Percentiles rank a stretch among this genome's conserved stretches.
Evolutionary conservation across 192 early-diverging fungal species (phyloP).

Genomic region (Gamsiella multidivaricata): DNA sequence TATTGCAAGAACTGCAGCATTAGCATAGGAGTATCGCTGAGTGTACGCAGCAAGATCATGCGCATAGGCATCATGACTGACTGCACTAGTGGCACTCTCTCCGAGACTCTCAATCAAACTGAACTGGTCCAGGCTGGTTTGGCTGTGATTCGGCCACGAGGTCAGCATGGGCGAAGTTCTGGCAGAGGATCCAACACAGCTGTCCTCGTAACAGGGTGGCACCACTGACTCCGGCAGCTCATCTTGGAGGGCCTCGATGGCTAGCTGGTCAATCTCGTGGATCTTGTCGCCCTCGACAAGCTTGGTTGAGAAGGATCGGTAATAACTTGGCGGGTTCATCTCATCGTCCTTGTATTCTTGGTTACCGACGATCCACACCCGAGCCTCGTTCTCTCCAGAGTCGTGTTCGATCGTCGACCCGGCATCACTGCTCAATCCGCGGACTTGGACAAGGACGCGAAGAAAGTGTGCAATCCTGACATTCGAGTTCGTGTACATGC

Average conservation of each 20-base stretch:
- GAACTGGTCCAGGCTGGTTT: conserved; percentile 10
- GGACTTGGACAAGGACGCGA: conserved; percentile 17
- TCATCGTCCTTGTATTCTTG: conserved; percentile 49
- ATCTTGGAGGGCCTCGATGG: conserved; percentile 32
- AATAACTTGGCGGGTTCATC: conserved; percentile 32
- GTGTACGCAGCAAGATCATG: conserved; percentile 30
- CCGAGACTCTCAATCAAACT: conserved; percentile 19
- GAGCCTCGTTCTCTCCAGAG: conserved; percentile 16
- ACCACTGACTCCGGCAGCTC: neutral
- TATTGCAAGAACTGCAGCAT: conserved; percentile 6
- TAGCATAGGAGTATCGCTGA: conserved; percentile 19
- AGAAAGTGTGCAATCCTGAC: conserved; percentile 22
- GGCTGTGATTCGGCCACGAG: conserved; percentile 5
- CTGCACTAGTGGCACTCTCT: neutral
- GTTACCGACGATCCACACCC: conserved; percentile 28
- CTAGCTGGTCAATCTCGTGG: conserved; percentile 37
- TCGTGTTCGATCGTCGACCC: neutral
- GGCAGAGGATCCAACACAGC: conserved; percentile 1
- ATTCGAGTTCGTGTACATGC: neutral
- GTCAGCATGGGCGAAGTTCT: conserved; percentile 5
- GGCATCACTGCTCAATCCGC: conserved; percentile 12
- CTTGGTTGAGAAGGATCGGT: conserved; percentile 34
- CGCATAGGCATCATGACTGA: conserved; percentile 1
- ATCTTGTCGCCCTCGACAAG: conserved; percentile 39
- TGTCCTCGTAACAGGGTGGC: conserved; percentile 33